phyloP scores from a whole-genome alignment of 2,329 filamentous ascomycete species.

The Ophiostoma sp. region DNA sequence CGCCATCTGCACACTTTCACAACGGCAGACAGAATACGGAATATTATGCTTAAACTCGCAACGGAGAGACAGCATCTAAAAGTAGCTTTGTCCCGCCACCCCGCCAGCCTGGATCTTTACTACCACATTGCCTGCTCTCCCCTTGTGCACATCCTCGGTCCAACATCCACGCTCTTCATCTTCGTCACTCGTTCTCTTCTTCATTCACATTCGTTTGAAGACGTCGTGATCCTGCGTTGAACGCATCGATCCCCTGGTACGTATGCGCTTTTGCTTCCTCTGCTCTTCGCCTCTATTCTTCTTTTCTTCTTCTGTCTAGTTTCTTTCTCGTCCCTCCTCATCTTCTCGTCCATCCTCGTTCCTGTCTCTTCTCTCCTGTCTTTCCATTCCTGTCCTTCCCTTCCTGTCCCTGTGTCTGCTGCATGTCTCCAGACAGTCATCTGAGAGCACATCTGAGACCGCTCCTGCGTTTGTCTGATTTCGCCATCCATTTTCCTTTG shows the following conservation, averaged over 20 bases:
- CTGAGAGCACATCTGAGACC: neutral
- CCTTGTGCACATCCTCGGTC: neutral
- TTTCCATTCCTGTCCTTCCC: neutral
- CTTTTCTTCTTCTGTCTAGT: too few species aligned
- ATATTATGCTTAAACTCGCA: neutral
- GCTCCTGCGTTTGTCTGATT: slow-evolving; percentile 3
- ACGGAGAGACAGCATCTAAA: neutral
- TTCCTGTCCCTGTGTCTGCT: neutral
- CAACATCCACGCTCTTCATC: neutral
- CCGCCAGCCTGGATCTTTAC: neutral
- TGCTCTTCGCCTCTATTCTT: too few species aligned
- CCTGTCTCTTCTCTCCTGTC: neutral
- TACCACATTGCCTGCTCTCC: neutral
- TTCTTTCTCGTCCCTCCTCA: too few species aligned
- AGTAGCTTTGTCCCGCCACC: slow-evolving; percentile 1
- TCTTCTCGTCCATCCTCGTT: neutral
- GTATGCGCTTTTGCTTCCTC: neutral
- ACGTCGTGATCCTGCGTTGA: slow-evolving; percentile 1
- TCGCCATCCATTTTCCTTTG: neutral
- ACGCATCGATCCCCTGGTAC: neutral
- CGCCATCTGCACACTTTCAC: neutral
- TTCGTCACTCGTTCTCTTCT: neutral
- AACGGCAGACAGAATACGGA: too few species aligned
- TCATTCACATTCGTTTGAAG: neutral
- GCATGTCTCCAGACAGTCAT: neutral